A percentile compares a stretch with the other conserved stretches of the same genome.
These are phyloP conservation scores for Aegilops longissima DNA, from an alignment of 176 grass and related monocot genomes.

Conservation along the genomic window DNA sequence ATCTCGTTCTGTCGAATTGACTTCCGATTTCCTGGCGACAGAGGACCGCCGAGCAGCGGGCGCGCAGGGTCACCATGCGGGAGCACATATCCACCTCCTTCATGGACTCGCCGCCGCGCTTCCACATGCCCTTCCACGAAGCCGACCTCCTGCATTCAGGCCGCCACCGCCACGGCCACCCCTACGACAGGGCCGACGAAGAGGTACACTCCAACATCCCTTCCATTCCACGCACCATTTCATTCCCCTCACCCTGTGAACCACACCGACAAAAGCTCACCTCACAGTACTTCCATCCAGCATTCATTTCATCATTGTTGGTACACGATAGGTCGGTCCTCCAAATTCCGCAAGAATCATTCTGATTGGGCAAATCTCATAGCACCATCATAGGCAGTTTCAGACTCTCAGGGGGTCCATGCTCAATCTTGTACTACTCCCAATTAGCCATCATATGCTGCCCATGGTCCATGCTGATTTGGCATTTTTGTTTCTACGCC, in stretches of 20 bases:
- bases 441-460: background rate
- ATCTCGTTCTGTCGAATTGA: constrained; percentile 18
- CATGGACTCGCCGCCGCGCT: constrained; percentile 51
- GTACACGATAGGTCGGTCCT: background rate
- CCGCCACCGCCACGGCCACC: constrained; percentile 33
- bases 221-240: background rate
- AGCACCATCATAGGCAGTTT: background rate
- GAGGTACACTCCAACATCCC: constrained; percentile 44
- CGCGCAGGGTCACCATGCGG: constrained; percentile 56
- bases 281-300: background rate
- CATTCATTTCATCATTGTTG: background rate
- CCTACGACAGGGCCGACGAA: constrained; percentile 53
- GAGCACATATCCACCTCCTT: constrained; percentile 60
- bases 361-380: background rate
- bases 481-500: background rate
- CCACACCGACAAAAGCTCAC: background rate
- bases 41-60: constrained; percentile 32
- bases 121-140: constrained; percentile 33
- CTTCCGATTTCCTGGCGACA: constrained; percentile 1
- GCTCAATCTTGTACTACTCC: background rate
- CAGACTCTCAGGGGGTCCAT: background rate
- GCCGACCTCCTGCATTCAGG: constrained; percentile 38
- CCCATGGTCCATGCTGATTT: background rate
- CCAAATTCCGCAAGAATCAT: background rate
- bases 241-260: background rate